Evolutionary conservation across 768 basidiomycete genomes (phyloP).

Genomic region (Leccinum fibrillosum): DNA sequence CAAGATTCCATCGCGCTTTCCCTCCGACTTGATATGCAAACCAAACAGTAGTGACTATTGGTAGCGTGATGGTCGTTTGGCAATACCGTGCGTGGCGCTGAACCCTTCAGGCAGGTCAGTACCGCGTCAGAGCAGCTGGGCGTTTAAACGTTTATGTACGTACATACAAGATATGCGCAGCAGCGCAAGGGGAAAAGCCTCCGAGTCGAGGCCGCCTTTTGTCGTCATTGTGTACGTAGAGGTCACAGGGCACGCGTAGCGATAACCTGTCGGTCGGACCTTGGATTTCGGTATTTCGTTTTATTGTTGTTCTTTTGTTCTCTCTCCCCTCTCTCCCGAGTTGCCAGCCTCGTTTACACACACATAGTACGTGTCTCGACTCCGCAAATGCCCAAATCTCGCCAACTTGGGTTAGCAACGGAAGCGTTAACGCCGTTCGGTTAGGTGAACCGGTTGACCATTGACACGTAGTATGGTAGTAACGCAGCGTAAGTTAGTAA

Average conservation of each 20-base stretch:
- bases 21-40: neutral
- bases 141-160: too few species aligned
- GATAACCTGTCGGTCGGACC: neutral
- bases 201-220: neutral
- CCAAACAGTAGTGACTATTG: too few species aligned
- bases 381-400: neutral
- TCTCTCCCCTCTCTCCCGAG: too few species aligned
- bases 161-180: neutral
- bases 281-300: neutral
- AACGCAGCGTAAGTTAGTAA: neutral
- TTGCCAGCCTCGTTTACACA: neutral
- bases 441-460: neutral
- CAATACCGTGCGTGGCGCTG: too few species aligned
- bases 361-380: neutral
- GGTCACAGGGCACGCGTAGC: neutral
- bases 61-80: too few species aligned
- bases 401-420: neutral
- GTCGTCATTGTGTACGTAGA: neutral
- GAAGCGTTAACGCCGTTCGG: neutral
- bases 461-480: neutral
- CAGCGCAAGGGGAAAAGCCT: neutral
- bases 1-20: neutral
- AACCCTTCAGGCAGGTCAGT: neutral
- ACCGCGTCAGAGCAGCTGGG: neutral
- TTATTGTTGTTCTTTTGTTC: neutral